Evolutionary conservation across 2,329 filamentous ascomycete genomes (phyloP), one percentile per base, ranked within the genome.

Genomic region (Trichocomaceae sp.): DNA sequence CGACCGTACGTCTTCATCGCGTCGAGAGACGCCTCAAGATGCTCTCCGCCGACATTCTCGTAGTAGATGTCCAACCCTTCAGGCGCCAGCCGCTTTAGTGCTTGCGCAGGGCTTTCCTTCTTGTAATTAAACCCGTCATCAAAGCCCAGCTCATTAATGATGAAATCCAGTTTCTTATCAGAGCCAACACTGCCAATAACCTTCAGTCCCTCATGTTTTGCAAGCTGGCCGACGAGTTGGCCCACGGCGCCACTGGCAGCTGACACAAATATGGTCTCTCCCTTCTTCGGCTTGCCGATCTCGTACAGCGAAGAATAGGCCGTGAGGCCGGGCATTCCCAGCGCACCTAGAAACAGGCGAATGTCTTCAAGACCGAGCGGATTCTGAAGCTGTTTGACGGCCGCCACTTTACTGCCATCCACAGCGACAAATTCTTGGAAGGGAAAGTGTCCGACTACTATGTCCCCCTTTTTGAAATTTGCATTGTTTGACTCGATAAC

Each of bases 101-200:
- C 88, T 10, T 85, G 84, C 0, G 72, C 66, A 0, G 88, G 80
- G 61, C 79, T 81, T 75, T 93, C 88, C 61, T 82, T 90, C 80
- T 93, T 92, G 79, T 95, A 95, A 78, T 95, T 93, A 63, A 92
- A 93, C 8, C 84, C 89, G 15, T 70, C 79, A 64, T 90, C 85
- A 66, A 90, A 90, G 23, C 78, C 77, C 33, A 90, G 79, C 48
- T 87, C 83, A 53, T 86, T 83, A 54, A 70, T 75, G 68, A 90
- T 86, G 69, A 84, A 93, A 19, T 87, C 82, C 22, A 90, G 77
- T 77, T 95, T 95, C 65, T 87, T 84, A 64, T 91, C 86, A 17
- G 83, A 83, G 2, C 90, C 89, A 10, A 90, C 88, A 50, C 84
- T 88, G 17, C 89, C 90, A 59, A 95, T 85, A 41, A 95, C 89